Base-by-base conservation (phyloP, 2,329 filamentous ascomycete genomes). In the Fusarium praegraminearum region DNA sequence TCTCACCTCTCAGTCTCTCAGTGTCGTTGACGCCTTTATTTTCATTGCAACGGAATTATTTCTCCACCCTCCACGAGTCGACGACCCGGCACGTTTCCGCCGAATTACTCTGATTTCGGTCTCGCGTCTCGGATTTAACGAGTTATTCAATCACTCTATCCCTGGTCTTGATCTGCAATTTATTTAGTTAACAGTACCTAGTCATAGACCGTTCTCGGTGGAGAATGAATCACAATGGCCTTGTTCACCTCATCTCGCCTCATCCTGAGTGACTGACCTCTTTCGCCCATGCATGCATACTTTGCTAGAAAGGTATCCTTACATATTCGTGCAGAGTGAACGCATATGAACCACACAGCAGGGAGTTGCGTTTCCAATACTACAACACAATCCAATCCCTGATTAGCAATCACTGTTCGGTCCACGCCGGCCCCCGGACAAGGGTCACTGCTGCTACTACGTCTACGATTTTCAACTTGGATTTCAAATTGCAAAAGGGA, bases 371-470 rank as follows among this genome's bases (percentile, higher is more conserved):
- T 36, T 36, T 12, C 40, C 50, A 18, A 62, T 24, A 47, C 24
- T 28, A 50, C 47, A 38, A 52, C 35, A 45, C n/a, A 33, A 43
- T 5, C 26, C 28, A 53, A n/a, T 50, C 22, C 6, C 46, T 62
- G 64, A 71, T 71, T 69, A 71, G 46, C 59, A 70, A 70, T 71
- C 67, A 53, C 28, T 13, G 24, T 32, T 56, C 71, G 71, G 71
- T 56, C 60, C 26, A 40, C 66, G 71, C 57, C 66, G 65, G 45
- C 30, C 53, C 63, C 71, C 71, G 69, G 51, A 35, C 47, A 69
- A 62, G 67, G 43, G 38, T 63, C 24, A 35, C 55, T 41, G 32
- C 46, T 41, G 38, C 52, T 35, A 63, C 51, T 57, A 67, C 62
- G 44, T 71, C 66, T 57, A 67, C 59, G 26, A 64, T 36, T 65